phyloP scores from a whole-genome alignment of 2,329 filamentous ascomycete genomes.

The Colletotrichum godetiae region DNA sequence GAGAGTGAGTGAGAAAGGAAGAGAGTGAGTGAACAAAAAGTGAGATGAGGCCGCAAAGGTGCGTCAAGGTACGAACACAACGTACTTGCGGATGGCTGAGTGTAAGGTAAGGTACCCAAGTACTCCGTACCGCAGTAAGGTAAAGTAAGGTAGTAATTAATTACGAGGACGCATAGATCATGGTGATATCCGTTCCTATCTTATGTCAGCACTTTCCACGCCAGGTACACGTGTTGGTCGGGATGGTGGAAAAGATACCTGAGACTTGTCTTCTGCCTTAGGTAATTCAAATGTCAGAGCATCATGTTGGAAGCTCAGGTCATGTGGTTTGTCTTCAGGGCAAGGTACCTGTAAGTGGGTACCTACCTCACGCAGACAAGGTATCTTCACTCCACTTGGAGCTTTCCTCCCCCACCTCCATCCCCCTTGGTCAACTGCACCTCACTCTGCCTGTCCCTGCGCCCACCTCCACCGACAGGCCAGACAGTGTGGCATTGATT shows the following conservation, averaged over 20 bases:
- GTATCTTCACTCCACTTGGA: background rate
- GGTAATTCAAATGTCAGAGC: background rate
- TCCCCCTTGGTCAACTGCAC: background rate
- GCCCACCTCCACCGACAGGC: background rate
- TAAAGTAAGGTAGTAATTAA: background rate
- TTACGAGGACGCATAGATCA: background rate
- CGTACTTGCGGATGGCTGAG: too few relatives aligned
- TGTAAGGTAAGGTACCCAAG: too few relatives aligned
- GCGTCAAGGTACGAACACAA: too few relatives aligned
- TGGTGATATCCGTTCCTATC: background rate
- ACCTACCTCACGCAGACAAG: background rate
- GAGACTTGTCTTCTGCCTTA: background rate
- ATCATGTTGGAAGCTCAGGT: background rate
- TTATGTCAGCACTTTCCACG: background rate
- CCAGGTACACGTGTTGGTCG: constrained; percentile 2
- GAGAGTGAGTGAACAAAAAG: background rate
- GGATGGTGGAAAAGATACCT: background rate
- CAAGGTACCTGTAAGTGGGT: background rate
- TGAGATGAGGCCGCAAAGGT: background rate
- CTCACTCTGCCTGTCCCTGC: constrained; percentile 12
- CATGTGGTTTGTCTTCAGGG: background rate
- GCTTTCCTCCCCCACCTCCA: background rate
- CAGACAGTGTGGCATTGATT: constrained; percentile 16
- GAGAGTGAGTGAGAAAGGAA: background rate
- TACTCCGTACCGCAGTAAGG: too few relatives aligned